phyloP scores from a whole-genome alignment of 176 grass and related monocot species.

The Olyra latifolia region DNA sequence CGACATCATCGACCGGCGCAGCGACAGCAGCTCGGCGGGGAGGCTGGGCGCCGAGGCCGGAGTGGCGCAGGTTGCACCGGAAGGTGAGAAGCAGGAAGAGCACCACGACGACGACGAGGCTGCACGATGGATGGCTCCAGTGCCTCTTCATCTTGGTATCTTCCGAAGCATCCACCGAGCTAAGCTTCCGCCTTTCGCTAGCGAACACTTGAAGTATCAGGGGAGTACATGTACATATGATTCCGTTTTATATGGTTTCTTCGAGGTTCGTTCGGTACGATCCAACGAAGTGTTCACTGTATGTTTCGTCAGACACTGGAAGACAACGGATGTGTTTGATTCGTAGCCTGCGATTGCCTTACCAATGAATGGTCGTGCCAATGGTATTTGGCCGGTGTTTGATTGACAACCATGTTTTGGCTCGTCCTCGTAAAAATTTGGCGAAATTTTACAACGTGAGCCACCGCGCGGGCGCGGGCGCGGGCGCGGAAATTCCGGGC shows the following conservation, averaged over 20 bases:
- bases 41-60: neutral
- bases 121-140: constrained; percentile 15
- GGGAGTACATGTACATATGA: neutral
- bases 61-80: constrained; percentile 22
- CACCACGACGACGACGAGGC: constrained; percentile 27
- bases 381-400: too few species aligned
- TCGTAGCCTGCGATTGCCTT: too few species aligned
- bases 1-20: neutral
- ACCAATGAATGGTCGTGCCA: too few species aligned
- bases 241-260: constrained; percentile 11
- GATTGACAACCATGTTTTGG: too few species aligned
- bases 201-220: neutral
- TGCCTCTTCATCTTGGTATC: constrained; percentile 46
- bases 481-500: too few species aligned
- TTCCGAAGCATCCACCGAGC: neutral
- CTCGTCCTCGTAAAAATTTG: too few species aligned
- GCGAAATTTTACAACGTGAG: too few species aligned
- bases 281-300: constrained; percentile 15
- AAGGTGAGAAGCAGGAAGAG: constrained; percentile 42
- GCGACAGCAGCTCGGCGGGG: neutral
- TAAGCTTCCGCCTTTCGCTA: neutral
- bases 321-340: too few species aligned
- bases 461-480: too few species aligned
- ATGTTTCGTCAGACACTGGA: constrained; percentile 18
- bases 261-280: neutral